Evolutionary conservation across 2,329 filamentous ascomycete genomes (phyloP).

Genomic region (Hymenoscyphus scutula): DNA sequence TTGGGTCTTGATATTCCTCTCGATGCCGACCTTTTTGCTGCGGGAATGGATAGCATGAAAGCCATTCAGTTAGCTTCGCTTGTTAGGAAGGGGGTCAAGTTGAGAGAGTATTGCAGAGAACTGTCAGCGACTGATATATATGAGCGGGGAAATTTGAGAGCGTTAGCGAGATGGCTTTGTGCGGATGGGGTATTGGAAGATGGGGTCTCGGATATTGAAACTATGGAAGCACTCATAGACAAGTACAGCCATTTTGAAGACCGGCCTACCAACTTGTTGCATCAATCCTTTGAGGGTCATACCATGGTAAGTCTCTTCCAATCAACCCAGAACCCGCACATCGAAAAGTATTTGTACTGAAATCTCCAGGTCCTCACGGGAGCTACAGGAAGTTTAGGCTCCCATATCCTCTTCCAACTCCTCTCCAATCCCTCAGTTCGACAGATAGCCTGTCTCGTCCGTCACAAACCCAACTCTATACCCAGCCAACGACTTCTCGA

Average conservation of each 20-base stretch:
- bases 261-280: too few species aligned
- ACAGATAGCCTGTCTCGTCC: slow-evolving; percentile 34
- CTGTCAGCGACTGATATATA: slow-evolving; percentile 58
- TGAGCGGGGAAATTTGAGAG: slow-evolving; percentile 50
- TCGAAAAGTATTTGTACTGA: slow-evolving; percentile 29
- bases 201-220: slow-evolving; percentile 36
- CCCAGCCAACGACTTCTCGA: slow-evolving; percentile 33
- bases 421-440: slow-evolving; percentile 54
- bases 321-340: slow-evolving; percentile 44
- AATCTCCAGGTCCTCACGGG: slow-evolving; percentile 53
- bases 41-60: slow-evolving; percentile 58
- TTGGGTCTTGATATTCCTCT: slow-evolving; percentile 13
- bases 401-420: slow-evolving; percentile 59
- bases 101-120: slow-evolving; percentile 39
- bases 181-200: slow-evolving; percentile 34
- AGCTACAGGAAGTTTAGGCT: slow-evolving; percentile 63
- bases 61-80: slow-evolving; percentile 53
- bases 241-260: too few species aligned
- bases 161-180: slow-evolving; percentile 46
- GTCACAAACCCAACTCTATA: too few species aligned
- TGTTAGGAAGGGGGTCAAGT: slow-evolving; percentile 50
- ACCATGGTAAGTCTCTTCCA: slow-evolving; percentile 43
- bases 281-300: too few species aligned
- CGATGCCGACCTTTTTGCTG: slow-evolving; percentile 56
- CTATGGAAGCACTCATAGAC: too few species aligned